Base-by-base conservation (phyloP, 768 basidiomycete species). In the Pleurotus tuoliensis region DNA sequence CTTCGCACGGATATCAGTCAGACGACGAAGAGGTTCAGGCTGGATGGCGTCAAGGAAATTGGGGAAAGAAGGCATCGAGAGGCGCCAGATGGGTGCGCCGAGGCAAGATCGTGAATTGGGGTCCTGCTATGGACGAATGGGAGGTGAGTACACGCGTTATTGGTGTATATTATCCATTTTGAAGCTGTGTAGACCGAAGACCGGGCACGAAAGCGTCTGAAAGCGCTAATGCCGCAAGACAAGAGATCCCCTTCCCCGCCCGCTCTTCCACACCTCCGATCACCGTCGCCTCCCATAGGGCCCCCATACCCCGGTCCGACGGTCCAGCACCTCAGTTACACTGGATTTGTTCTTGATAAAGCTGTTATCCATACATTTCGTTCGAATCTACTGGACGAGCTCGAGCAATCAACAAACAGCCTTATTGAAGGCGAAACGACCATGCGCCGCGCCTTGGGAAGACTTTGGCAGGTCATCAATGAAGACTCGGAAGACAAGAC, bases 261-360 rank as follows among this genome's bases (percentile, higher is more conserved):
- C 3, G 73, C 76, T 18, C 77, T 94, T 15, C 82, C 91, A 20
- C 91, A 94, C 70, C 72, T 94, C 38, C 85, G 88, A 5, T 87
- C 88, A 9, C 76, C 79, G 16, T 88, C 90, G 0, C 92, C 92
- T 4, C 90, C 92, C 7, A 78, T 90, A 24, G 75, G 79, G 20
- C 82, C 90, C 0, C 90, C 92, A 2, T 93, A 92, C 64, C 82
- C 86, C 20, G 75, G 82, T 18, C 89, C 89, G 22, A 77, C 77
- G 20, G 68, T 77, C 8, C 82, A 87, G 49, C 90, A 93, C 64
- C 77, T 85, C 58, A 87, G 80, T 59, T 93, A 90, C 70, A 81
- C 90, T 16, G 90, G 91, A 0, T 90, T 92, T 62, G 90, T 94
- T 12, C 80, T 93, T 79, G 92, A 94, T 67, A 89, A 87, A 60